A percentile compares a stretch with the other conserved stretches of the same genome.
phyloP scores from a whole-genome alignment of 495 filamentous ascomycete genomes.

The Bryoglossum gracile region DNA sequence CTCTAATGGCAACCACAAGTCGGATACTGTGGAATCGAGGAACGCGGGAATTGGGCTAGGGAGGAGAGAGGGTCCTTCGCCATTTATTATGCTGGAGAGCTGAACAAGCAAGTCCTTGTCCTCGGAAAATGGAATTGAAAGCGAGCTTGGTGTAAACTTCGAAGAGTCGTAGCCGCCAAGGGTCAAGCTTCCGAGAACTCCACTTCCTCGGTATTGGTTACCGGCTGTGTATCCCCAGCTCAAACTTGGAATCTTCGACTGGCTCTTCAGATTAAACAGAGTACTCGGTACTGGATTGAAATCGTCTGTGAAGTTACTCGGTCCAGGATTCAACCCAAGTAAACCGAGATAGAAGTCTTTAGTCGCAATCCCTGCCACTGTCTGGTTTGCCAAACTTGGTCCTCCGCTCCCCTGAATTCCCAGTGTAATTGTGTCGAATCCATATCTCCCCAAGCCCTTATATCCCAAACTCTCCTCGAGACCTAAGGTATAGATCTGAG shows the following conservation, averaged over 20 bases:
- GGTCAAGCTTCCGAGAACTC: slow-evolving; percentile 44
- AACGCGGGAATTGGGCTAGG: slow-evolving; percentile 31
- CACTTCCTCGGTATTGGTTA: slow-evolving; percentile 37
- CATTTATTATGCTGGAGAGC: slow-evolving; percentile 8
- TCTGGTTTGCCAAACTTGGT: slow-evolving; percentile 39
- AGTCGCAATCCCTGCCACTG: slow-evolving; percentile 38
- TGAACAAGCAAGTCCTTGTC: slow-evolving; percentile 8
- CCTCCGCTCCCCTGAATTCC: slow-evolving; percentile 31
- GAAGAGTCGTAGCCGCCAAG: slow-evolving; percentile 51
- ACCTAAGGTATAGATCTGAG: slow-evolving; percentile 22
- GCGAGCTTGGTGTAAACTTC: slow-evolving; percentile 39
- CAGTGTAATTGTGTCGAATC: slow-evolving; percentile 45
- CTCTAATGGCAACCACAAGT: slow-evolving; percentile 48
- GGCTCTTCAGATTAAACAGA: slow-evolving; percentile 39
- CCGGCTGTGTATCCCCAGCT: slow-evolving; percentile 54
- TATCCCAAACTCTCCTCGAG: slow-evolving; percentile 37
- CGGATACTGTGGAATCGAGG: slow-evolving; percentile 47
- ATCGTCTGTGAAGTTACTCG: slow-evolving; percentile 35
- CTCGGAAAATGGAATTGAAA: slow-evolving; percentile 31
- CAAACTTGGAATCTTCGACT: slow-evolving; percentile 42
- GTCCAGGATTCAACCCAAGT: slow-evolving; percentile 46
- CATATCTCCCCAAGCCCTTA: slow-evolving; percentile 35
- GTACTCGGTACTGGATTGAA: slow-evolving; percentile 39
- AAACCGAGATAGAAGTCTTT: slow-evolving; percentile 28
- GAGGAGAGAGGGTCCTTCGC: slow-evolving; percentile 22